Evolutionary conservation across 305 asterid species (phyloP), one percentile per base, ranked within the genome.

Genomic region (Solanum hybrid): DNA sequence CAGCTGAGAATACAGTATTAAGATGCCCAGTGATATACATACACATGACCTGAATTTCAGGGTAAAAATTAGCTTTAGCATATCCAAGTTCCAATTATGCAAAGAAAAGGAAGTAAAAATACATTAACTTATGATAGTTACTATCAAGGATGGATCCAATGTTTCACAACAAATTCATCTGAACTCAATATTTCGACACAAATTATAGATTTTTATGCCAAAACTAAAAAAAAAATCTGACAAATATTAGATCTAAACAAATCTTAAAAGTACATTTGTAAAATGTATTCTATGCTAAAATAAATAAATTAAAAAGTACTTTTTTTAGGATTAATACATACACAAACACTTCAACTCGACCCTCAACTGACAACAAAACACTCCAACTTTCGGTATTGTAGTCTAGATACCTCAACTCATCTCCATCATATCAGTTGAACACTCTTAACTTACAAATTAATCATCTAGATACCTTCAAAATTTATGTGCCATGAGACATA

Each of bases 11-110:
- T 8, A 96, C 93, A 0, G 95, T 87, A 90, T 95, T 95, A 77
- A 97, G 98, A 91, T 95, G 97, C 33, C 99, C 99, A 0, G 98
- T 97, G 12, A 97, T 96, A 86, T 96, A 94, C 86, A 93, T 67
- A 39, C 96, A 93, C 97, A 96, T 95, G 12, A 96, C 99, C 98
- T 97, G 92, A 69, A 89, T 18, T 67, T 39, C 39, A 46, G 0
- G 11, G 46, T 69, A 89, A 28, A 31, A 71, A 81, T 88, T 31
- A 42, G 61, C 67, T 4, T 33, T 16, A 6, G 39, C 73, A 83
- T 18, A 61, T 8, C 73, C 73, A 61, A 61, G 12, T 22, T 61
- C 26, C 73, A 22, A 61, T 61, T 61, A 3, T 61, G 26, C 73
- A 61, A 61, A 8, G 5, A 61, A 61, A 22, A 61, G 28, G 73